Percentiles rank a stretch among this genome's conserved stretches.
Conservation (phyloP, 805 yeast species). For the Komagataella pastoris region DNA sequence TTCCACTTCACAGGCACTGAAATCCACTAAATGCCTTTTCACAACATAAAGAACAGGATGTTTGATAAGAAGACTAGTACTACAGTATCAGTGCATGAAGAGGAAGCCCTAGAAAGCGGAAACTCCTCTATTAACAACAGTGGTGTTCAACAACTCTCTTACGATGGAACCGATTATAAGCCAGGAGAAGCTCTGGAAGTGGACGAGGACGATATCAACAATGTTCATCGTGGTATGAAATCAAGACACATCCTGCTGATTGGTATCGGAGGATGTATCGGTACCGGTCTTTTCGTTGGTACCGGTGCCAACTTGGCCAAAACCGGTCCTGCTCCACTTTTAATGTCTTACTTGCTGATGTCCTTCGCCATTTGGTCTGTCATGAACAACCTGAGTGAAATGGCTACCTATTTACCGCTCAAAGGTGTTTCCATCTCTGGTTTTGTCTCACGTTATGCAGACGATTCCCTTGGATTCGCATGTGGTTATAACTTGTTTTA, state of each 20-base stretch:
- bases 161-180: background rate
- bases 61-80: background rate
- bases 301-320: constrained; percentile 26
- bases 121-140: background rate
- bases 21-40: background rate
- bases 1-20: background rate
- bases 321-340: constrained; percentile 26
- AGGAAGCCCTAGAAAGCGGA: background rate
- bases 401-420: constrained; percentile 48
- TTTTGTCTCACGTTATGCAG: constrained; percentile 18
- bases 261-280: constrained; percentile 61
- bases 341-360: constrained; percentile 49
- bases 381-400: constrained; percentile 54
- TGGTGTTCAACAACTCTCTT: background rate
- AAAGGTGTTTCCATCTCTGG: constrained; percentile 56
- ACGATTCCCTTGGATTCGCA: constrained; percentile 47
- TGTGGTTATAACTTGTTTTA: constrained; percentile 35
- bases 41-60: background rate
- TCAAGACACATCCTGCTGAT: constrained; percentile 47
- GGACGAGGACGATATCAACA: background rate
- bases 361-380: constrained; percentile 53
- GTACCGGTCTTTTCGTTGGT: constrained; percentile 47
- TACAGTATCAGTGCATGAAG: background rate
- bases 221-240: constrained; percentile 26
- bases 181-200: background rate